Evolutionary conservation across 2,329 filamentous ascomycete genomes (phyloP), one percentile per base, ranked within the genome.

Genomic region (Aspergillus quadricinctus): DNA sequence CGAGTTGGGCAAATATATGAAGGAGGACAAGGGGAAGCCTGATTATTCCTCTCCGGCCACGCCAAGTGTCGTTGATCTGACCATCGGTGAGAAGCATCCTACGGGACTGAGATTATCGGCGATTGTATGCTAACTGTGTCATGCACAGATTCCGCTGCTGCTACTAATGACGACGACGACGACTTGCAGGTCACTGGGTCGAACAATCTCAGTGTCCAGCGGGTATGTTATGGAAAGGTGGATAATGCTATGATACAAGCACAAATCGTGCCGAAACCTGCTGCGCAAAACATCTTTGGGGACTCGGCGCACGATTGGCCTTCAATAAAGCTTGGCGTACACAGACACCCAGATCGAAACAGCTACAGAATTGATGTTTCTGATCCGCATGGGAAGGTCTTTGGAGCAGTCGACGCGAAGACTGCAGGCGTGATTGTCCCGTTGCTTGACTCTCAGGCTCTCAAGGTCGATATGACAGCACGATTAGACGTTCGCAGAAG

Each of bases 221-320:
- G 90, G 66, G 88, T 95, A 3, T 95, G 90, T 73, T 92, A 89
- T 67, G 91, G 91, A 45, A 88, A 88, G 74, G 74, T 95, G 21
- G 86, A 90, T 54, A 82, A 81, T 19, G 83, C 86, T 2, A 83
- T 78, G 53, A 78, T 94, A 45, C 85, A 87, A 60, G 88, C 87
- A 58, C 81, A 84, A 64, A 76, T 79, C 37, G 84, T 93, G 1
- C 91, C 90, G 0, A 90, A 86, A 64, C 85, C 88, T 1, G 82
- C 82, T 29, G 79, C 81, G 25, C 80, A 83, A 57, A 77, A 81
- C 21, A 77, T 88, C 9, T 85, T 83, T 62, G 66, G 66, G 77
- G 82, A 46, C 74, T 83, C 53, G 71, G 71, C 46, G 23, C 63
- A 68, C 83, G 68, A 85, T 61, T 92, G 88, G 83, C 89, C 91